Evolutionary conservation across 805 yeast genomes (phyloP), one percentile per base, ranked within the genome.

Genomic region (Phaffomyces antillensis): DNA sequence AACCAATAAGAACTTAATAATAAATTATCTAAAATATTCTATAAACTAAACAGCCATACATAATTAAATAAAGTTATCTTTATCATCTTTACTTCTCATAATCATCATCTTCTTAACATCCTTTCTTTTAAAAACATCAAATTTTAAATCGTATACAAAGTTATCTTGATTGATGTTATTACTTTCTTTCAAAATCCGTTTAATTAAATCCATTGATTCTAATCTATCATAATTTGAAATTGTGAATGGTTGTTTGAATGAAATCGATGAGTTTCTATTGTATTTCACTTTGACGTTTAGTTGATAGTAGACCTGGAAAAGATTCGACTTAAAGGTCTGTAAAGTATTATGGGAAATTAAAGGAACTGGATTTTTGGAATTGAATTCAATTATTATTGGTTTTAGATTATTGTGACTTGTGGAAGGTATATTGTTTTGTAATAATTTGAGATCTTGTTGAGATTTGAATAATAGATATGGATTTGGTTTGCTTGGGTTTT

Each of bases 111-210:
- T 61, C 20, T 72, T 72, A 36, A 67, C 66, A 18, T 61, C 68
- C 15, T 26, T 43, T 23, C 40, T 30, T 34, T 36, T 38, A n/a
- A 68, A 48, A 17, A 58, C 54, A 13, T 62, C 61, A 30, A 50
- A 56, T 23, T 53, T 58, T 18, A 59, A 55, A 34, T 58, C 58
- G 42, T 61, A 62, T 13, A 52, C 54, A 12, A 67, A 62, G 9
- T 68, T 66, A 3, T 72, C 70, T 46, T 61, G 59, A 31, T 57
- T 61, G 15, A 54, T 58, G 35, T 66, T 64, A 42, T 72, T 75
- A 43, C 76, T 74, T 56, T 81, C 83, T 40, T 70, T 66, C 46
- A 69, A 51, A 16, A 81, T 76, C 73, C 83, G 71, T 47, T 67
- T 69, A 44, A 79, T 66, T 12, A 80, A 56, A 45, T 77, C 71